These are phyloP conservation scores for Umbelopsis sp. DNA, from an alignment of 371 early-diverging fungal genomes.

Conservation along the genomic window DNA sequence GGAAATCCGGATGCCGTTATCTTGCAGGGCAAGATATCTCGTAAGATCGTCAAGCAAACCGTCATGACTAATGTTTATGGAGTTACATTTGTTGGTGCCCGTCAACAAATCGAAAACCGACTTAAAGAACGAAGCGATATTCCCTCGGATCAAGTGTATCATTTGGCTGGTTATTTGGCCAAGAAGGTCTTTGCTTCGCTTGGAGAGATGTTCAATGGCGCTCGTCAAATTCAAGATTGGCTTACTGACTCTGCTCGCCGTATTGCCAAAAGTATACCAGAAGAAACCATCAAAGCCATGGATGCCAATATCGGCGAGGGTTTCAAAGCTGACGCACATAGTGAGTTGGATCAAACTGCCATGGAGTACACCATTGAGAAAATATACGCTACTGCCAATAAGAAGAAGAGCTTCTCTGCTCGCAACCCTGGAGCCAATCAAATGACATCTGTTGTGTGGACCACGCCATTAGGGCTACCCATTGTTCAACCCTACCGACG, in stretches of 20 bases:
- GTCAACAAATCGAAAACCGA: constrained; percentile 84
- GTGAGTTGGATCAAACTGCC: not conserved
- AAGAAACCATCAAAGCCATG: constrained; percentile 36
- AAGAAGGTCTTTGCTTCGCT: constrained; percentile 84
- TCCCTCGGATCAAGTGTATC: constrained; percentile 54
- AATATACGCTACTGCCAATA: constrained; percentile 21
- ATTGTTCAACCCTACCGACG: constrained; percentile 97
- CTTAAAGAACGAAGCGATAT: constrained; percentile 75
- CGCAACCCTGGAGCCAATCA: constrained; percentile 57
- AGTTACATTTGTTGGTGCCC: constrained; percentile 95
- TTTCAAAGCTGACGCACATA: constrained; percentile 21
- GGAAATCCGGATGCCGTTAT: constrained; percentile 62
- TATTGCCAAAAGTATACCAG: constrained; percentile 82
- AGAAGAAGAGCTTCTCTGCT: constrained; percentile 46
- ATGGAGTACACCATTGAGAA: not conserved
- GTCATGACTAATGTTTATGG: constrained; percentile 99
- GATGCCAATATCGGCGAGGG: constrained; percentile 24
- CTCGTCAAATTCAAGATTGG: constrained; percentile 93
- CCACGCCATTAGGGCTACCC: constrained; percentile 93
- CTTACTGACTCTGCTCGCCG: constrained; percentile 86
- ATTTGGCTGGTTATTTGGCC: constrained; percentile 75
- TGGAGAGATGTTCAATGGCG: constrained; percentile 90
- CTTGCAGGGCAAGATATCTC: constrained; percentile 73
- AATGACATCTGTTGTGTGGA: constrained; percentile 94
- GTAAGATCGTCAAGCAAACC: constrained; percentile 98